Conservation (phyloP, 768 basidiomycete species). For the Naganishia kalamii region DNA sequence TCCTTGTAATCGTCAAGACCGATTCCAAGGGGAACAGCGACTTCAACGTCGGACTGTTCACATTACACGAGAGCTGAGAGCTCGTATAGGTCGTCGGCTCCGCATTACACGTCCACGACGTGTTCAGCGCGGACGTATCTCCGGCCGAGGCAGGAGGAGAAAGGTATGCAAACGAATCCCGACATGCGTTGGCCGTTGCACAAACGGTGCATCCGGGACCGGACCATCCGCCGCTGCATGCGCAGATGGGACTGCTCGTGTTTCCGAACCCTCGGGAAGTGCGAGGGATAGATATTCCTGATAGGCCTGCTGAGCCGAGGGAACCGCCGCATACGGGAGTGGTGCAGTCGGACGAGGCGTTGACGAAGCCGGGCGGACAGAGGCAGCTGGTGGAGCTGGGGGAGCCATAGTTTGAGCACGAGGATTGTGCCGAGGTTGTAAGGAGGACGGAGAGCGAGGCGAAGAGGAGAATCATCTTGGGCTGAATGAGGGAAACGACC, state of each 20-base stretch:
- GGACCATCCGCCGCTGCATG: constrained; percentile 67
- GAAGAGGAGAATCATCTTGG: no score
- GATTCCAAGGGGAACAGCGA: constrained; percentile 64
- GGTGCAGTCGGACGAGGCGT: constrained; percentile 50
- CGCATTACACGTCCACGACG: constrained; percentile 68
- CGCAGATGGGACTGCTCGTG: constrained; percentile 61
- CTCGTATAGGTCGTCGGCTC: constrained; percentile 66
- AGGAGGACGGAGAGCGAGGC: background rate
- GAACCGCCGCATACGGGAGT: constrained; percentile 71
- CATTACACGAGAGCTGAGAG: constrained; percentile 76
- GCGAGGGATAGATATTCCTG: constrained; percentile 51
- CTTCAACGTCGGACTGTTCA: constrained; percentile 77
- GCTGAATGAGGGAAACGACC: no score
- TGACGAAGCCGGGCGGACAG: constrained; percentile 56
- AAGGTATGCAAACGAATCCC: constrained; percentile 54
- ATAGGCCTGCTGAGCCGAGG: constrained; percentile 57
- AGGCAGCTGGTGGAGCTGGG: background rate
- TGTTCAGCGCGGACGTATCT: constrained; percentile 48
- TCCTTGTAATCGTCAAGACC: constrained; percentile 71
- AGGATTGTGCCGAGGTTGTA: constrained; percentile 2
- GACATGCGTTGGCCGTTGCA: constrained; percentile 60
- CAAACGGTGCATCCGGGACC: constrained; percentile 61
- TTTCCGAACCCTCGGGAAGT: constrained; percentile 55
- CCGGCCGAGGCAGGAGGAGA: constrained; percentile 19
- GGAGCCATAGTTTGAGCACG: constrained; percentile 19